Evolutionary conservation across 2,329 filamentous ascomycete species (phyloP), one percentile per base, ranked within the genome.

Genomic region (Acarospora socialis): DNA sequence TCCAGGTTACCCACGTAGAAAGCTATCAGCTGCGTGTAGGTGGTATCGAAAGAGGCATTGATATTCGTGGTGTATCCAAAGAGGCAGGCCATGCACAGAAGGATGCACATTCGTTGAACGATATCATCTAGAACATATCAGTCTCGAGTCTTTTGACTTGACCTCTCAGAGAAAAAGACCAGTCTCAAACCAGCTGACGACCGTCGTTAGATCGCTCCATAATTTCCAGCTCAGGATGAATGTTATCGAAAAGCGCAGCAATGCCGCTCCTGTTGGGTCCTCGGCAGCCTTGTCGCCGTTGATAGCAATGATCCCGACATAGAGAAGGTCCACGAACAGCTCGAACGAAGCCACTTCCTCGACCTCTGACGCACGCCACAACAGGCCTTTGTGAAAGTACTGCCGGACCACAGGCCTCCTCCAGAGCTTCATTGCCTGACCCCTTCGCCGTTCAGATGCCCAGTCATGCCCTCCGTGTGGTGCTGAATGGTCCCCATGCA

Each of bases 161-260:
- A n/a, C n/a, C n/a, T n/a, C n/a, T n/a, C n/a, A n/a, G n/a, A 13
- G 16, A 4, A 14, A 28, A 28, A 15, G 10, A 26, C 12, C 22
- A 15, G 62, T 65, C 41, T 76, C 68, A 43, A 77, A 75, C 70
- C 71, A 73, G 36, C 60, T 65, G 35, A 76, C 59, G 6, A 71
- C 53, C 14, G 69, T 45, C 7, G 63, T 59, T 29, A 76, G 58
- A 38, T 77, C 72, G 28, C 58, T 60, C 72, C 72, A 77, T 39
- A 77, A 68, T 44, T 73, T 75, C 63, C 66, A 74, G 18, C 65
- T 65, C 54, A 77, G 63, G 38, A 68, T 65, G 44, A 77, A 77
- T 0, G 68, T 72, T 24, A 75, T 66, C 32, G 61, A 52, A 44
- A 77, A 77, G 17, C 65, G 60, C 13, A 75, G 57, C n/a, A 77